Evolutionary conservation across 75 land plant genomes (phyloP).

Genomic region (Pinus albicaulis): DNA sequence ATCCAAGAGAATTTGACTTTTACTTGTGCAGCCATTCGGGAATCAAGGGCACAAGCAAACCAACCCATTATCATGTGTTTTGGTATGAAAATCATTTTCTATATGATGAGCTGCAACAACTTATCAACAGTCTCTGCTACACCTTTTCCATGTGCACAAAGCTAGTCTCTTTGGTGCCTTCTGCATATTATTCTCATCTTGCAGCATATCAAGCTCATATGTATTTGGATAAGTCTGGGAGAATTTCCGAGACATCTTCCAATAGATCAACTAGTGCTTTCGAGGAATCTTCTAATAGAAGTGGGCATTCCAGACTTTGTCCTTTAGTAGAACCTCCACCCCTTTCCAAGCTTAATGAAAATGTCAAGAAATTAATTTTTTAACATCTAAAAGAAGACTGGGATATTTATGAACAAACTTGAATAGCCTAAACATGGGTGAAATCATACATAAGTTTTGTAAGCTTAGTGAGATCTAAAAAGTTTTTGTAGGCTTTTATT

Average conservation of each 20-base stretch:
- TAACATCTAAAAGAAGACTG: slow-evolving; percentile 42
- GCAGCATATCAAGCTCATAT: slow-evolving; percentile 87
- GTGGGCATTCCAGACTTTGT: slow-evolving; percentile 25
- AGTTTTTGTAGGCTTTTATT: too few relatives aligned
- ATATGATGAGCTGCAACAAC: slow-evolving; percentile 78
- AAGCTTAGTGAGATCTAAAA: too few relatives aligned
- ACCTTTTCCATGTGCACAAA: slow-evolving; percentile 82
- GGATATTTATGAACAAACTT: too few relatives aligned
- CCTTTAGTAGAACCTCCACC: slow-evolving; percentile 50
- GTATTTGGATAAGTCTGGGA: slow-evolving; percentile 42
- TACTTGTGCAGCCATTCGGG: slow-evolving; percentile 94
- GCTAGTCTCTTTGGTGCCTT: slow-evolving; percentile 84
- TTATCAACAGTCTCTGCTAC: slow-evolving; percentile 83
- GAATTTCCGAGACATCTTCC: background rate
- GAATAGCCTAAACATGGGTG: too few relatives aligned
- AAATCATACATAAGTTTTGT: too few relatives aligned
- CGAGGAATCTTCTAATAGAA: slow-evolving; percentile 3
- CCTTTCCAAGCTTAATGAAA: slow-evolving; percentile 60
- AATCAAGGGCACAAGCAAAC: slow-evolving; percentile 87
- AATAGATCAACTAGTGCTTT: slow-evolving; percentile 1
- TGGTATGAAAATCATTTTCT: slow-evolving; percentile 77
- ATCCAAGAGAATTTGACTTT: slow-evolving; percentile 93
- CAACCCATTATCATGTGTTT: slow-evolving; percentile 88
- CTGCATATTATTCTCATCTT: slow-evolving; percentile 89
- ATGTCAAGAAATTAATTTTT: slow-evolving; percentile 69